These are phyloP conservation scores for Sicyos edulis DNA, from an alignment of 306 rosid genomes.

Conservation along the genomic window DNA sequence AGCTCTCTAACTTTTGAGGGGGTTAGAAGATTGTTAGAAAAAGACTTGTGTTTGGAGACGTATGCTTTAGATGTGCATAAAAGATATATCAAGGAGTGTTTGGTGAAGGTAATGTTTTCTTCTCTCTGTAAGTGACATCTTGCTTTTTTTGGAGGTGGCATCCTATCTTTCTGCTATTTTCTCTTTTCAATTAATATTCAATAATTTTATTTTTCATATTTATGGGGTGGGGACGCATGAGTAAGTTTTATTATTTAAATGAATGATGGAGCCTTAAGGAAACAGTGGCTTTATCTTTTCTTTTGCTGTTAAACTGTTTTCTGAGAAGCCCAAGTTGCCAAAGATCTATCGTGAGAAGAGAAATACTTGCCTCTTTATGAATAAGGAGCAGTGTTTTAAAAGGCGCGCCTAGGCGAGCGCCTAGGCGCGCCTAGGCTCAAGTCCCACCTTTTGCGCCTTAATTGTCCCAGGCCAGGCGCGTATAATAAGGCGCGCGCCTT, in stretches of 20 bases:
- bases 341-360: neutral
- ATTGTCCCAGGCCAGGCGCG: no score
- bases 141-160: constrained; percentile 16
- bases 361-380: no score
- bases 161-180: neutral
- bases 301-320: neutral
- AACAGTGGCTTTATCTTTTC: neutral
- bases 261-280: constrained; percentile 3
- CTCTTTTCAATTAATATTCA: neutral
- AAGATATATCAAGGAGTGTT: constrained; percentile 69
- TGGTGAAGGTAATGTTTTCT: constrained; percentile 47
- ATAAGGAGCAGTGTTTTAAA: no score
- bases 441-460: no score
- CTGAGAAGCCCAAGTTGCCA: constrained; percentile 1
- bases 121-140: neutral
- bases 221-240: neutral
- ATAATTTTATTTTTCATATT: neutral
- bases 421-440: no score
- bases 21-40: constrained; percentile 87
- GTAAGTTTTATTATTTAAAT: neutral
- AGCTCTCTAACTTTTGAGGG: constrained; percentile 90
- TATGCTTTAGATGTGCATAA: constrained; percentile 72
- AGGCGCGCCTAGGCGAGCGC: no score
- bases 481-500: no score
- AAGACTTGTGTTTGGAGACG: constrained; percentile 59